These are phyloP conservation scores for Xylogone sp. DNA, from an alignment of 2,329 filamentous ascomycete species.

Conservation along the genomic window DNA sequence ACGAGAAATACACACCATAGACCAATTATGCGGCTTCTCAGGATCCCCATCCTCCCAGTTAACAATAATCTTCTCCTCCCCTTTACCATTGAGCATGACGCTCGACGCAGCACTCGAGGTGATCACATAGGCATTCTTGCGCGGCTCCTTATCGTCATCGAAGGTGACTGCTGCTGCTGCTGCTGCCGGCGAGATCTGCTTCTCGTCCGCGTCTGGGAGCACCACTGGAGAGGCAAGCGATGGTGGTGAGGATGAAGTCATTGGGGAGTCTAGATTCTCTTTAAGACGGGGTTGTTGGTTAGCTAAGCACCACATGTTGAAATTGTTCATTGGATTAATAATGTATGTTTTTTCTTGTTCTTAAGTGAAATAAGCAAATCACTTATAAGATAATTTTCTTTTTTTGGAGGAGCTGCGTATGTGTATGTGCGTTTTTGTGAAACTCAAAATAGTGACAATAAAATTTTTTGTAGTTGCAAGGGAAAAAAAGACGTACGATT, in stretches of 20 bases:
- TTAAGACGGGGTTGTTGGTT: not conserved
- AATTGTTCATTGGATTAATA: too few relatives aligned
- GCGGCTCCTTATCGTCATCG: not conserved
- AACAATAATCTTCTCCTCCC: conserved; percentile 17
- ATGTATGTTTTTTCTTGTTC: too few relatives aligned
- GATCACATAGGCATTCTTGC: not conserved
- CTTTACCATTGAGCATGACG: not conserved
- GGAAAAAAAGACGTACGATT: not conserved
- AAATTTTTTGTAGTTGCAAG: not conserved
- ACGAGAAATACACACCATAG: conserved; percentile 13
- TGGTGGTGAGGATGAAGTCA: too few relatives aligned
- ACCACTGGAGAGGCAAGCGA: too few relatives aligned
- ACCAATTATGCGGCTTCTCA: conserved; percentile 28
- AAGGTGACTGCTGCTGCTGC: too few relatives aligned
- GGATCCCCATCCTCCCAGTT: conserved; percentile 23
- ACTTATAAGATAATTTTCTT: too few relatives aligned
- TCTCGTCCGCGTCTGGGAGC: too few relatives aligned
- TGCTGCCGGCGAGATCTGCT: too few relatives aligned
- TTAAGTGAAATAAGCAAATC: too few relatives aligned
- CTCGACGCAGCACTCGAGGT: conserved; percentile 10
- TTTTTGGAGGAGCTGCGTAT: too few relatives aligned
- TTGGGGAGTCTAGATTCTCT: too few relatives aligned
- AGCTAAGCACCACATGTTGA: too few relatives aligned
- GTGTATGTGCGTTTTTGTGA: not conserved
- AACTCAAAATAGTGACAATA: not conserved